Evolutionary conservation across 164 flowering plant genomes (phyloP).

Genomic region (Magnolia changhungtana): DNA sequence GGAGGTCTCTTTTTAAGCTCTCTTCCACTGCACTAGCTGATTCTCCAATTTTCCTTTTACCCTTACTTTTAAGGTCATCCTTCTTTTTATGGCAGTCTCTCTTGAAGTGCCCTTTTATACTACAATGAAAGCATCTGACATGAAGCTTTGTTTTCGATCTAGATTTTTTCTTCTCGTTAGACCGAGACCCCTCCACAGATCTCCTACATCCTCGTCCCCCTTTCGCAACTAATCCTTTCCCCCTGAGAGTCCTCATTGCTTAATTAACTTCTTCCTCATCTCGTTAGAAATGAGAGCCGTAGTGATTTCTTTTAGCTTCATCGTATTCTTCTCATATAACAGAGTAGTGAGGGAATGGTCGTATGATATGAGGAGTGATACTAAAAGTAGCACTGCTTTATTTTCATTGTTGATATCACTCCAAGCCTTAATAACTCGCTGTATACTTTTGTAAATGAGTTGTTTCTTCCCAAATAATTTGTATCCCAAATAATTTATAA

Average conservation of each 20-base stretch:
- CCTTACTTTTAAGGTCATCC: background rate
- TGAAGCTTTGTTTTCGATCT: no score
- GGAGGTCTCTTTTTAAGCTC: background rate
- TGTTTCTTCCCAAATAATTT: no score
- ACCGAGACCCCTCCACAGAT: background rate
- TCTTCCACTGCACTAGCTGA: background rate
- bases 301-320: background rate
- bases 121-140: no score
- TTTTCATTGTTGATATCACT: background rate
- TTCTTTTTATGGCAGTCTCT: no score
- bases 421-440: background rate
- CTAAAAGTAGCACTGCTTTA: background rate
- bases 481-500: no score
- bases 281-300: background rate
- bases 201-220: background rate
- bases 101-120: no score
- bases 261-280: background rate
- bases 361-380: background rate
- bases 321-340: background rate
- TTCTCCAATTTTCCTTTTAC: background rate
- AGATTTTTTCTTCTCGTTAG: no score
- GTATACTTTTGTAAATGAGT: background rate
- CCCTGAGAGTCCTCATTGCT: no score
- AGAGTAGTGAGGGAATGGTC: background rate
- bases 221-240: background rate